These are phyloP conservation scores for Paraconiothyrium brasiliense DNA, from an alignment of 2,329 filamentous ascomycete genomes.

Conservation along the genomic window DNA sequence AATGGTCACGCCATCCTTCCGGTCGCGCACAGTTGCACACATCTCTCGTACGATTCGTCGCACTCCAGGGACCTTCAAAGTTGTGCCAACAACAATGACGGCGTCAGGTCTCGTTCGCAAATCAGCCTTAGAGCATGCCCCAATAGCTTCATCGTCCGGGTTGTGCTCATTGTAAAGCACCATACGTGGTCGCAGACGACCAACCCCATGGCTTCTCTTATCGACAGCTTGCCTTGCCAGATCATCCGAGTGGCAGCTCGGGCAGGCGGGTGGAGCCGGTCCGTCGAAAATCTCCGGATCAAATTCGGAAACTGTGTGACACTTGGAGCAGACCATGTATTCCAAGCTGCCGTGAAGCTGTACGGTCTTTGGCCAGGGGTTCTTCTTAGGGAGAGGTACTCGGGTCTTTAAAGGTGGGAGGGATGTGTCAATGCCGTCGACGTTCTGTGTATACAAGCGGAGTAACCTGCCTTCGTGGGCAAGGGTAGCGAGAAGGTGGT, in stretches of 20 bases:
- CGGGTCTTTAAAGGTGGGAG: conserved; percentile 81
- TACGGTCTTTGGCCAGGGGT: conserved; percentile 91
- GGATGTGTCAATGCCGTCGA: conserved; percentile 91
- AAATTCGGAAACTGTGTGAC: conserved; percentile 78
- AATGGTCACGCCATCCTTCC: conserved; percentile 84
- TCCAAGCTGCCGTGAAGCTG: conserved; percentile 93
- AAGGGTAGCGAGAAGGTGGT: conserved; percentile 90
- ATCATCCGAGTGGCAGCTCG: conserved; percentile 77
- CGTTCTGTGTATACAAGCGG: conserved; percentile 95
- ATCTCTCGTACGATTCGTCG: conserved; percentile 89
- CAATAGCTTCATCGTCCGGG: conserved; percentile 95
- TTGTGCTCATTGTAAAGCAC: conserved; percentile 98
- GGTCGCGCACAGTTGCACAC: conserved; percentile 84
- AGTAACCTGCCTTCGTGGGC: conserved; percentile 86
- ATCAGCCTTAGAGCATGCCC: conserved; percentile 86
- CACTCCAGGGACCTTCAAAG: conserved; percentile 92
- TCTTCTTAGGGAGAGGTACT: conserved; percentile 83
- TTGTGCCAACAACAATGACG: conserved; percentile 93
- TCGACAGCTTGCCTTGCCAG: conserved; percentile 79
- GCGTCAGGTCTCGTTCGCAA: conserved; percentile 87
- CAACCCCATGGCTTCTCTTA: conserved; percentile 92
- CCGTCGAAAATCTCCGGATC: conserved; percentile 83
- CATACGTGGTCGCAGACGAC: conserved; percentile 87
- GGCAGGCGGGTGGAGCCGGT: conserved; percentile 82
- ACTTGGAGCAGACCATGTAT: conserved; percentile 98